Evolutionary conservation across 768 basidiomycete genomes (phyloP), one percentile per base, ranked within the genome.

Genomic region (Gloeostereum incarnatum): DNA sequence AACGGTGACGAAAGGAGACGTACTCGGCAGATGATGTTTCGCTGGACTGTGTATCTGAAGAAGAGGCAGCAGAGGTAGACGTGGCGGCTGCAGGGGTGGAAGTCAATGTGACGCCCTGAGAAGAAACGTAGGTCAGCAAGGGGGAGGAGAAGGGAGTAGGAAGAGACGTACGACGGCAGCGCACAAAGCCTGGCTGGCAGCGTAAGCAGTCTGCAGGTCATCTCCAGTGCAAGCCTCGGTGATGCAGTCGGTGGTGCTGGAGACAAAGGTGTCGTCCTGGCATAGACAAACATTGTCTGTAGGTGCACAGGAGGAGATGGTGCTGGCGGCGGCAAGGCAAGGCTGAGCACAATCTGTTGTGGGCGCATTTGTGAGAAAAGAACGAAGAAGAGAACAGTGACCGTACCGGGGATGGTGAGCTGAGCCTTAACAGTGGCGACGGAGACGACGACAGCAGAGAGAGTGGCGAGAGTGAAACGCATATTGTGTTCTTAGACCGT

Each of bases 261-360:
- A 34, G 43, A 81, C 47, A 50, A 79, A 83, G 1, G 40, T n/a
- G 14, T 46, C 0, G 51, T 58, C 61, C 4, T 59, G 56, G 68
- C 81, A 84, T 21, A 81, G 59, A 48, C 85, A 88, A 19, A 46
- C 45, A 50, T 69, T 60, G 58, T 85, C 75, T n/a, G 55, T 55
- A 3, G 53, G 6, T 10, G 38, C 10, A 60, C 83, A 87, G 41
- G 45, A 47, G 30, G 60, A 71, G 14, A 61, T 45, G 46, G 68
- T 51, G 22, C 3, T 20, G 6, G 73, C 65, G 40, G 43, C 53
- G 5, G 55, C 35, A 6, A 81, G 46, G 56, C 84, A 86, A 13
- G 53, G 0, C 0, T 11, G 13, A 2, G 75, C 68, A 49, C 82
- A 85, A 38, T 29, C 81, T 83, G n/a, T n/a, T n/a, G n/a, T n/a